Base-by-base conservation (phyloP, 2,329 filamentous ascomycete genomes). In the Stagonosporopsis cucurbitacearum region DNA sequence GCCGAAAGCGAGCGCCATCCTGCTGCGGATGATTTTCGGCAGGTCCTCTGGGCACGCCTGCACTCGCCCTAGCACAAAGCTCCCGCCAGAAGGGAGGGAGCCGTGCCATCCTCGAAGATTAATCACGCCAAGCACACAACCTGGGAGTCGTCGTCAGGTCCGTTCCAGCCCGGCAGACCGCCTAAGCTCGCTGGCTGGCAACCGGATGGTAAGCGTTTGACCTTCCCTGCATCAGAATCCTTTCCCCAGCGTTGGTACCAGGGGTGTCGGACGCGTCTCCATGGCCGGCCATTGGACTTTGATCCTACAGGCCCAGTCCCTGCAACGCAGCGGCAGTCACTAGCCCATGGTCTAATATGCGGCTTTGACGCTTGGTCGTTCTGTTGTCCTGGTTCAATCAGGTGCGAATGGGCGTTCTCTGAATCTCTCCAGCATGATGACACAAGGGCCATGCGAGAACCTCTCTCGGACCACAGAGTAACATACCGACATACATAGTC, bases 291-390 rank as follows among this genome's bases (percentile, higher is more conserved):
- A 71, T 72, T 71, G 67, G 69, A 42, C 46, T 62, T 45, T 33
- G 39, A 6, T 40, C 25, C 35, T 54, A 50, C 59, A 60, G 57
- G 53, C 54, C 59, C 45, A 54, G 64, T 60, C 68, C 65, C 63
- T 60, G 64, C 58, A 57, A 41, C 57, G 58, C 62, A 65, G 62
- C 63, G 58, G 60, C 52, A 62, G 57, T 62, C 68, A 59, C 70
- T 71, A 73, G 70, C 58, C 46, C 49, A 62, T 50, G 36, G 28
- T 62, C 66, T 65, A 72, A 69, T 61, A 54, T 69, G 71, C 70
- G 68, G 66, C 64, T 70, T 68, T 53, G 64, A 66, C 68, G 63
- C 69, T 73, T 72, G 68, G 70, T 65, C 63, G 59, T 64, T 65
- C 66, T 62, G 45, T 72, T 57, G 64, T 68, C 67, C 54, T 67